Percentiles rank a stretch among this genome's conserved stretches.
Evolutionary conservation across 2,329 filamentous ascomycete species (phyloP).

Genomic region (Stachybotrys elegans): DNA sequence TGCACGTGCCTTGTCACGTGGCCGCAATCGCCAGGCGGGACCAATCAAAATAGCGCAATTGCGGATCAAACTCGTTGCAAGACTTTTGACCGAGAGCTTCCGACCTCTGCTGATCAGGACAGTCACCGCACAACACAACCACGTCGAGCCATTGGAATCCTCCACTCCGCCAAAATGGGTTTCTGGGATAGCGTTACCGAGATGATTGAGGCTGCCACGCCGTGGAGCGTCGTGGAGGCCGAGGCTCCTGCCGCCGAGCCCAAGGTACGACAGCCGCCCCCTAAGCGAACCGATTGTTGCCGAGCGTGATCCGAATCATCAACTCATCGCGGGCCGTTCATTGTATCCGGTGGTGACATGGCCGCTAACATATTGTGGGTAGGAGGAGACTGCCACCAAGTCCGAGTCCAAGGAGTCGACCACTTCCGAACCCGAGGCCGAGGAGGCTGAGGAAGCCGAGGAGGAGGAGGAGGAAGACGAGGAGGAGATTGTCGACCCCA

Average conservation of each 20-base stretch:
- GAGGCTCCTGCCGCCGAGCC: slow-evolving; percentile 64
- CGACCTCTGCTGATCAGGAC: slow-evolving; percentile 32
- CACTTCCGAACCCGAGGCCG: slow-evolving; percentile 18
- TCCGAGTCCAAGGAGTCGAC: slow-evolving; percentile 26
- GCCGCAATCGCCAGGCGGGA: slow-evolving; percentile 10
- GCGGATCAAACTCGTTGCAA: slow-evolving; percentile 38
- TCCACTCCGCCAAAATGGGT: slow-evolving; percentile 50
- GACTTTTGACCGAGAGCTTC: slow-evolving; percentile 36
- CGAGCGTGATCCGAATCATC: no score
- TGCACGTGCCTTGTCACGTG: slow-evolving; percentile 19
- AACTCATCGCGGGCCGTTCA: no score
- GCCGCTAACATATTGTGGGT: slow-evolving; percentile 1
- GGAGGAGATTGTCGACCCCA: slow-evolving; percentile 80
- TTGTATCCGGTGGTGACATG: no score
- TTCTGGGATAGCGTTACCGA: slow-evolving; percentile 62
- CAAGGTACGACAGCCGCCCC: slow-evolving; percentile 34
- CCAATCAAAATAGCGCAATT: slow-evolving; percentile 49
- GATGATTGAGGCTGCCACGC: slow-evolving; percentile 59
- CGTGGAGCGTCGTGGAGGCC: slow-evolving; percentile 60
- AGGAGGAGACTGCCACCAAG: slow-evolving; percentile 37
- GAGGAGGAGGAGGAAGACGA: slow-evolving; percentile 69
- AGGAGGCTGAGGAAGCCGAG: slow-evolving; percentile 39
- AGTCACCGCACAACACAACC: slow-evolving; percentile 28
- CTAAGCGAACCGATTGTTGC: slow-evolving; percentile 12
- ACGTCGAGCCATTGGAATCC: slow-evolving; percentile 36